phyloP scores from a whole-genome alignment of 2,329 filamentous ascomycete genomes.

The Pseudogymnoascus sp. region DNA sequence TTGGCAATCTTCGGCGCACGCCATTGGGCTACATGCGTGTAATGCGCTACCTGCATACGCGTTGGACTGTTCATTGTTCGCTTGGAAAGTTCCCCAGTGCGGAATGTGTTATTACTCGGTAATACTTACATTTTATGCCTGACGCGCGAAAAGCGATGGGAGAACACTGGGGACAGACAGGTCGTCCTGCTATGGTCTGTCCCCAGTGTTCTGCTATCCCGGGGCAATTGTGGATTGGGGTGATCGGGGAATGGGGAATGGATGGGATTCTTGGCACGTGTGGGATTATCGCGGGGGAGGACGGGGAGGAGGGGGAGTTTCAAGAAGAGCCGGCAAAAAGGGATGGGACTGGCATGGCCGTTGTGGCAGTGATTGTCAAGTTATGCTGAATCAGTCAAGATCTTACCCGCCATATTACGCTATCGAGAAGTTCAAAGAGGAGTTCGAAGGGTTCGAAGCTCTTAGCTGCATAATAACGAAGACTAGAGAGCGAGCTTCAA shows the following conservation, averaged over 20 bases:
- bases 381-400: not conserved
- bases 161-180: not conserved
- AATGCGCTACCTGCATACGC: not conserved
- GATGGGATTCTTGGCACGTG: not conserved
- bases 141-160: not conserved
- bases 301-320: not conserved
- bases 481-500: not conserved
- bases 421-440: not conserved
- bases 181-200: too few species aligned
- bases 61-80: not conserved
- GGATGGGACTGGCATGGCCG: not conserved
- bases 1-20: not conserved
- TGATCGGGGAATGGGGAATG: not conserved
- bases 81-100: not conserved
- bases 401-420: not conserved
- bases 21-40: not conserved
- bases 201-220: not conserved
- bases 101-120: not conserved
- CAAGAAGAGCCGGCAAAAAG: not conserved
- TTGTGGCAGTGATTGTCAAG: not conserved
- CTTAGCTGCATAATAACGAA: not conserved
- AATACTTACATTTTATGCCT: not conserved
- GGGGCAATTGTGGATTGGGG: not conserved
- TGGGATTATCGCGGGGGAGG: constrained; percentile 1
- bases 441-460: not conserved